phyloP scores from a whole-genome alignment of 169 alveolate genomes.

The Besnoitia besnoiti region DNA sequence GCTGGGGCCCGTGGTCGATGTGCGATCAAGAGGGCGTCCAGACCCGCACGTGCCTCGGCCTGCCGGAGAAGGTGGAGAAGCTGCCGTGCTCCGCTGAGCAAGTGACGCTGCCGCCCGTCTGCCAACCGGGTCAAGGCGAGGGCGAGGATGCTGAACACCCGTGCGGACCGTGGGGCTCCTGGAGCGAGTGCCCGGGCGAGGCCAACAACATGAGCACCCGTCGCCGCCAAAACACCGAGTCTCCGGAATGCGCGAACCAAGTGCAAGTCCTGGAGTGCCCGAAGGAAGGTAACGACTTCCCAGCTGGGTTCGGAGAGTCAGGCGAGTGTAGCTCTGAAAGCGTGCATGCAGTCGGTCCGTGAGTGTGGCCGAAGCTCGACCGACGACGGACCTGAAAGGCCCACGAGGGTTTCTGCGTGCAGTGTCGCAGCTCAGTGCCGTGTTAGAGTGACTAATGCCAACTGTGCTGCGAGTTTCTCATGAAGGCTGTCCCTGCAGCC shows the following conservation, averaged over 20 bases:
- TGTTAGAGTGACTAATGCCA: background rate
- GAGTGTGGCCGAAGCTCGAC: too few species aligned
- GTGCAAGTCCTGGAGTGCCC: slow-evolving; percentile 46
- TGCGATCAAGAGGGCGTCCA: slow-evolving; percentile 1
- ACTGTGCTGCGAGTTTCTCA: background rate
- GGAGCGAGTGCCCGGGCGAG: slow-evolving; percentile 50
- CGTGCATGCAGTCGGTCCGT: too few species aligned
- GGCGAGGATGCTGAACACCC: background rate
- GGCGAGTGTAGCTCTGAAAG: too few species aligned
- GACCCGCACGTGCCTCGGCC: slow-evolving; percentile 38
- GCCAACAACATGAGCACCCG: slow-evolving; percentile 48
- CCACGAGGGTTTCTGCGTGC: too few species aligned
- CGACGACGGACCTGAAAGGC: too few species aligned
- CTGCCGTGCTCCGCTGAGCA: background rate
- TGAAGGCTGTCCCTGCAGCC: background rate
- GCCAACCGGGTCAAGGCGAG: background rate
- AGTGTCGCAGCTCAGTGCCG: background rate
- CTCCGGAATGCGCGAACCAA: slow-evolving; percentile 43
- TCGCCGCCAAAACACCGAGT: slow-evolving; percentile 1
- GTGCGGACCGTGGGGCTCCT: slow-evolving; percentile 49
- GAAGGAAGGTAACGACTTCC: background rate
- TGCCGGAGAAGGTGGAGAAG: slow-evolving; percentile 29
- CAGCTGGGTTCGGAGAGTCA: too few species aligned
- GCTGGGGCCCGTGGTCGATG: slow-evolving; percentile 48
- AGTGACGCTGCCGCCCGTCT: background rate